Evolutionary conservation across 768 basidiomycete genomes (phyloP).

Genomic region (Boletus edulis): DNA sequence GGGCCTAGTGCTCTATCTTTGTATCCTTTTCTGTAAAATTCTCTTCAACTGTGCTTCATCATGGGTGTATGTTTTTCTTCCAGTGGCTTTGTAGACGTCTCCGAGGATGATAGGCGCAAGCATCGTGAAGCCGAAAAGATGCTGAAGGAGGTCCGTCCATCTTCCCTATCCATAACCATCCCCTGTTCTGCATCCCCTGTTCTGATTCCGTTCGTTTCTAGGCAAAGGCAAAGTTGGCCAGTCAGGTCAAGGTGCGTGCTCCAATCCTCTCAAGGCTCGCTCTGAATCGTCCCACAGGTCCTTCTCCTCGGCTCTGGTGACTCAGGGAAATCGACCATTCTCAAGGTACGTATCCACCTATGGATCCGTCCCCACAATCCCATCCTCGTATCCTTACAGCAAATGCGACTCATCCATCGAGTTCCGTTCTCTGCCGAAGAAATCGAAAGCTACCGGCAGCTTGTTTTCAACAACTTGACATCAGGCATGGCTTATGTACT

Average conservation of each 20-base stretch:
- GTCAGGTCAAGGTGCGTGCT: conserved; percentile 68
- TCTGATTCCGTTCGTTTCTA: conserved; percentile 27
- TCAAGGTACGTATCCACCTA: conserved; percentile 59
- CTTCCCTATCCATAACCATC: background rate
- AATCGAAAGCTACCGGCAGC: conserved; percentile 85
- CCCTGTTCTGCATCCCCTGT: background rate
- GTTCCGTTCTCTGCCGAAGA: conserved; percentile 81
- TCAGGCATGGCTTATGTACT: conserved; percentile 80
- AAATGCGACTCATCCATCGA: conserved; percentile 96
- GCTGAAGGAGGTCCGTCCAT: conserved; percentile 62
- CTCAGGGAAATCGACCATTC: conserved; percentile 88
- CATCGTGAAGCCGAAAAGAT: conserved; percentile 75
- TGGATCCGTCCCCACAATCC: background rate
- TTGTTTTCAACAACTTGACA: conserved; percentile 90
- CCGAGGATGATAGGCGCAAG: conserved; percentile 64
- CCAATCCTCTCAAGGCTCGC: background rate
- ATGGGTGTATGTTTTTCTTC: conserved; percentile 86
- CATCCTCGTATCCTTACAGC: conserved; percentile 41
- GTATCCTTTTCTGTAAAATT: background rate
- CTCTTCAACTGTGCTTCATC: conserved; percentile 1
- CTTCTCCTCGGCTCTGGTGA: conserved; percentile 91
- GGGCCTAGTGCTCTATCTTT: conserved; percentile 15
- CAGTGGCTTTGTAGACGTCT: conserved; percentile 48
- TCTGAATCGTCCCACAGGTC: conserved; percentile 45
- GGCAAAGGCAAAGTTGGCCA: conserved; percentile 70